A percentile compares a stretch with the other conserved stretches of the same genome.
These are phyloP conservation scores for Umbelopsis isabellina DNA, from an alignment of 192 early-diverging fungal species.

Conservation along the genomic window DNA sequence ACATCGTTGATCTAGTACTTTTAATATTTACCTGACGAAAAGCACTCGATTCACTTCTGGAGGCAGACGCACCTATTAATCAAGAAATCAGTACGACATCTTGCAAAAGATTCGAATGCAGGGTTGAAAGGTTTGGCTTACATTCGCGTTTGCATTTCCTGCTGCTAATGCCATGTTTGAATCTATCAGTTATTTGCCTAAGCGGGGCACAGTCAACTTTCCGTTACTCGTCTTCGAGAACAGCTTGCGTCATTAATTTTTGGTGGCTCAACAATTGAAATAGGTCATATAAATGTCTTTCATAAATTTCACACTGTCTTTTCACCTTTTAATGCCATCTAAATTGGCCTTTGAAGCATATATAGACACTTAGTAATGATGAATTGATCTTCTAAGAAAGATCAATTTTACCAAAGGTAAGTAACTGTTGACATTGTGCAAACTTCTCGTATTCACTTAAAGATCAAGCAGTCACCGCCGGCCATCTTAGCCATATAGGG, in stretches of 20 bases:
- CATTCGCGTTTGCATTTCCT: constrained; percentile 23
- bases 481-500: neutral
- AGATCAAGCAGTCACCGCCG: neutral
- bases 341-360: no score
- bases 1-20: neutral
- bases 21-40: constrained; percentile 69
- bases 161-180: constrained; percentile 24
- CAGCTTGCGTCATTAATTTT: neutral
- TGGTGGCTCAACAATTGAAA: neutral
- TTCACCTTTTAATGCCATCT: no score
- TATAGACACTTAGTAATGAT: no score
- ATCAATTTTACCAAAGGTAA: no score
- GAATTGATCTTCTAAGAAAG: no score
- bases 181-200: no score
- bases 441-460: no score
- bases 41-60: constrained; percentile 95
- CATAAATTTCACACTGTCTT: no score
- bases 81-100: neutral
- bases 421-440: no score
- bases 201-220: no score
- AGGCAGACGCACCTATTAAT: constrained; percentile 70
- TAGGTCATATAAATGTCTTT: neutral
- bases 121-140: neutral
- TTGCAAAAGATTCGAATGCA: neutral
- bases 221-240: no score